These are phyloP conservation scores for Ephemerocybe angulata DNA, from an alignment of 768 basidiomycete genomes.

Conservation along the genomic window DNA sequence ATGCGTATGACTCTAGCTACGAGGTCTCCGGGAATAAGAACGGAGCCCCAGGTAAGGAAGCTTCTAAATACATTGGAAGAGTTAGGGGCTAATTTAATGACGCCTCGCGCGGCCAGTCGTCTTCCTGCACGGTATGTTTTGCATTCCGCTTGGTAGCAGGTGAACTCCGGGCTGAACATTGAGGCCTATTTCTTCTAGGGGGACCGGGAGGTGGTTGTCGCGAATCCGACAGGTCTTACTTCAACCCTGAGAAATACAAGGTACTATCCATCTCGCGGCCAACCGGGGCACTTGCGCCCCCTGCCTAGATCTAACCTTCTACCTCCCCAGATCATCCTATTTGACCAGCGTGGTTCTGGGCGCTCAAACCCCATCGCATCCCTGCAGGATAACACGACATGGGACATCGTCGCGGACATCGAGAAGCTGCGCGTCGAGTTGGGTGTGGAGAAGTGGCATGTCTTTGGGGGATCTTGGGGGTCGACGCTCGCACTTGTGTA, in stretches of 20 bases:
- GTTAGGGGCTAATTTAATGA: too few species aligned
- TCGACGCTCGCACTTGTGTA: constrained; percentile 85
- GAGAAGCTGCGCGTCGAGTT: constrained; percentile 79
- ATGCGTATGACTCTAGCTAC: constrained; percentile 69
- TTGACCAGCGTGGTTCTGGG: constrained; percentile 89
- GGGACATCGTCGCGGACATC: constrained; percentile 88
- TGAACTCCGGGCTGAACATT: too few species aligned
- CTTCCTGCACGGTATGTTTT: constrained; percentile 85
- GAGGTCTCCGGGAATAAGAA: constrained; percentile 77
- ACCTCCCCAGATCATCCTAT: constrained; percentile 82
- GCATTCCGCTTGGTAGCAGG: too few species aligned
- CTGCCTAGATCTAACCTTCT: too few species aligned
- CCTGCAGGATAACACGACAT: constrained; percentile 87
- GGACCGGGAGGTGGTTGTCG: constrained; percentile 81
- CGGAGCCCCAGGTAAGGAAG: constrained; percentile 78
- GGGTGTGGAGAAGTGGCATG: constrained; percentile 82
- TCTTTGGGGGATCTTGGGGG: constrained; percentile 96
- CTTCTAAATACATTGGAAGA: constrained; percentile 13
- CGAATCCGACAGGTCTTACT: constrained; percentile 68
- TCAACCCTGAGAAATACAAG: constrained; percentile 84
- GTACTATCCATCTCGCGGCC: too few species aligned
- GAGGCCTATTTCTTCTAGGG: too few species aligned
- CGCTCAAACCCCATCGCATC: constrained; percentile 81
- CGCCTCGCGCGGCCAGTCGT: constrained; percentile 45
- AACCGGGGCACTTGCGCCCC: too few species aligned